Conservation (phyloP, 2,329 filamentous ascomycete species). For the Escovopsis sp. region DNA sequence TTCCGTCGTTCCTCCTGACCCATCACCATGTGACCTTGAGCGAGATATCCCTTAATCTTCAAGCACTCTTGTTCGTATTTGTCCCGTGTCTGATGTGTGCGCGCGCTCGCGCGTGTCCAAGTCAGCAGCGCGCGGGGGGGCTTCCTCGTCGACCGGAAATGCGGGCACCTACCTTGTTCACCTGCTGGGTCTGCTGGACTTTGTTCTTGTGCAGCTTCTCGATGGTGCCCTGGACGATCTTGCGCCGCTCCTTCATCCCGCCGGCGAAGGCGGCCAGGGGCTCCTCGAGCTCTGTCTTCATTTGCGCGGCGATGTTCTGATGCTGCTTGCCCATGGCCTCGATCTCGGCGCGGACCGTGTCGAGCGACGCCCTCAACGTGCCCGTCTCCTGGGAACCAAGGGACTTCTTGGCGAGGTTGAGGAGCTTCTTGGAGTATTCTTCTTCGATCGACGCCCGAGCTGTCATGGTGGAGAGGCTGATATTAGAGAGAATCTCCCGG, state of each 20-base stretch:
- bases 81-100: constrained; percentile 85
- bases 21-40: constrained; percentile 99
- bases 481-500: background rate
- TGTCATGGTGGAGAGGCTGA: constrained; percentile 17
- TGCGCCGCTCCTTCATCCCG: constrained; percentile 88
- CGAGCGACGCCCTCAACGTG: constrained; percentile 67
- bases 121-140: background rate
- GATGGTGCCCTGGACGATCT: constrained; percentile 87
- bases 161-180: constrained; percentile 61
- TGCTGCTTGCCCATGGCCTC: constrained; percentile 93
- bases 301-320: constrained; percentile 75
- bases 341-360: constrained; percentile 75
- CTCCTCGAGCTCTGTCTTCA: constrained; percentile 93
- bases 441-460: constrained; percentile 90
- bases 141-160: background rate
- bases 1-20: constrained; percentile 97
- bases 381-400: constrained; percentile 79
- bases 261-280: constrained; percentile 82
- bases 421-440: constrained; percentile 81
- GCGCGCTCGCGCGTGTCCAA: too few relatives aligned
- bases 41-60: constrained; percentile 95
- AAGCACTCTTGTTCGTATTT: constrained; percentile 95
- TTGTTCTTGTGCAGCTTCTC: constrained; percentile 92
- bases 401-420: constrained; percentile 73
- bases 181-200: constrained; percentile 72